A percentile compares a stretch with the other conserved stretches of the same genome.
Conservation (phyloP, 192 early-diverging fungal species). For the Coemansia umbellata region DNA sequence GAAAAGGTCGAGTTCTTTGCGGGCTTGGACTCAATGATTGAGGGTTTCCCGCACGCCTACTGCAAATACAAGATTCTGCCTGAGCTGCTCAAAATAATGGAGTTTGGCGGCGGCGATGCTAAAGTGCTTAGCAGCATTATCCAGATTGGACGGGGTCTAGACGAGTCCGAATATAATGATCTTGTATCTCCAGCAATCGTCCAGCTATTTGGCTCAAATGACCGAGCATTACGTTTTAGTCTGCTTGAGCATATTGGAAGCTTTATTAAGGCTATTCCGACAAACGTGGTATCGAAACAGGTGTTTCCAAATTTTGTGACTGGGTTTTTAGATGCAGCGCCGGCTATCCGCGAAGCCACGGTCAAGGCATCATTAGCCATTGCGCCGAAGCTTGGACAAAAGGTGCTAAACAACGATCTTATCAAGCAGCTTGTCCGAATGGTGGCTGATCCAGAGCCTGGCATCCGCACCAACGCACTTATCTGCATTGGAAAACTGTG, state of each 20-base stretch:
- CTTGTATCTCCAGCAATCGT: slow-evolving; percentile 71
- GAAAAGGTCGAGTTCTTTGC: slow-evolving; percentile 86
- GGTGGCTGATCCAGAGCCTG: slow-evolving; percentile 87
- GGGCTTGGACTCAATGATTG: slow-evolving; percentile 67
- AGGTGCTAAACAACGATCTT: slow-evolving; percentile 66
- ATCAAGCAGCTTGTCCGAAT: slow-evolving; percentile 84
- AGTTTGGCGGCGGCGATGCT: slow-evolving; percentile 71
- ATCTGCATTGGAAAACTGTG: slow-evolving; percentile 94
- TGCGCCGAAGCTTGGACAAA: slow-evolving; percentile 59
- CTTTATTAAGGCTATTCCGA: slow-evolving; percentile 66
- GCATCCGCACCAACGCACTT: slow-evolving; percentile 94
- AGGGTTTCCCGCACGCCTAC: slow-evolving; percentile 77
- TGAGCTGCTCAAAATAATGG: slow-evolving; percentile 78
- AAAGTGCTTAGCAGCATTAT: slow-evolving; percentile 75
- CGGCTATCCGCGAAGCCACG: slow-evolving; percentile 87
- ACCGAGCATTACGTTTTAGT: slow-evolving; percentile 80
- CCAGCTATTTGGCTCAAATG: slow-evolving; percentile 81
- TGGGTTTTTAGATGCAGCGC: slow-evolving; percentile 84
- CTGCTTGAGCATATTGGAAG: slow-evolving; percentile 76
- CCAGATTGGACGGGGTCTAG: slow-evolving; percentile 73
- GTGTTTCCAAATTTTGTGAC: slow-evolving; percentile 85
- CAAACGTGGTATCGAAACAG: slow-evolving; percentile 70
- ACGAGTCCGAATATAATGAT: slow-evolving; percentile 69
- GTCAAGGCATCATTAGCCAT: slow-evolving; percentile 79
- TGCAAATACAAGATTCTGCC: slow-evolving; percentile 91